Evolutionary conservation across 768 basidiomycete genomes (phyloP).

Genomic region (Lactifluus subvellereus): DNA sequence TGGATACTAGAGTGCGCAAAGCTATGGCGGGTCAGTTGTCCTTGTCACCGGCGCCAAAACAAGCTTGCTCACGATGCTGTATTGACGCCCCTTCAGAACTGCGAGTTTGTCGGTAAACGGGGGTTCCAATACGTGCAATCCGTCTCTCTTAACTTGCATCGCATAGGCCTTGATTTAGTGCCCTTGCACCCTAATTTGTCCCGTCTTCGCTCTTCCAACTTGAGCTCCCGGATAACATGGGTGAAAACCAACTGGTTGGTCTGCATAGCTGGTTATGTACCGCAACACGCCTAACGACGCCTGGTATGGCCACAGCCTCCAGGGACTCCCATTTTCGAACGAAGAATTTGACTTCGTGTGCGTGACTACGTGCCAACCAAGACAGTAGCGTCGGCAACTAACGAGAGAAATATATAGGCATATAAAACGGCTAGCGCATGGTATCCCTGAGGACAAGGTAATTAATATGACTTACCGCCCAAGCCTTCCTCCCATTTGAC

Average conservation of each 20-base stretch:
- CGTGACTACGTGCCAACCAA: slow-evolving; percentile 27
- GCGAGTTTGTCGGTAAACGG: slow-evolving; percentile 56
- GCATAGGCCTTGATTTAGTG: slow-evolving; percentile 60
- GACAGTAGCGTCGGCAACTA: not conserved
- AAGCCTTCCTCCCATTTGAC: not conserved
- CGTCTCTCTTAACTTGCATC: not conserved
- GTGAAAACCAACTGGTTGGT: slow-evolving; percentile 67
- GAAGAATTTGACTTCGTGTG: slow-evolving; percentile 78
- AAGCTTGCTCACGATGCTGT: not conserved
- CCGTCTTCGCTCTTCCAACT: slow-evolving; percentile 49
- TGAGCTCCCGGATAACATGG: slow-evolving; percentile 62
- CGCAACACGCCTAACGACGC: not conserved
- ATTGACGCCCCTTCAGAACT: slow-evolving; percentile 35
- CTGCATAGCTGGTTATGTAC: slow-evolving; percentile 8
- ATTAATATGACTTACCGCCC: slow-evolving; percentile 10
- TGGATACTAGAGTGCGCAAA: slow-evolving; percentile 66
- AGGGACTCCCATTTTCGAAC: slow-evolving; percentile 61
- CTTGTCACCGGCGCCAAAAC: not conserved
- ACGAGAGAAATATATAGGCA: slow-evolving; percentile 40
- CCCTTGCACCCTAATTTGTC: slow-evolving; percentile 66
- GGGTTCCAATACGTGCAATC: not conserved
- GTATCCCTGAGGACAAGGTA: slow-evolving; percentile 73
- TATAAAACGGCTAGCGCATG: slow-evolving; percentile 63
- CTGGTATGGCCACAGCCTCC: slow-evolving; percentile 41
- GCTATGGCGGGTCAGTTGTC: slow-evolving; percentile 48